These are phyloP conservation scores for Piromyces finnis DNA, from an alignment of 192 early-diverging fungal species.

Conservation along the genomic window DNA sequence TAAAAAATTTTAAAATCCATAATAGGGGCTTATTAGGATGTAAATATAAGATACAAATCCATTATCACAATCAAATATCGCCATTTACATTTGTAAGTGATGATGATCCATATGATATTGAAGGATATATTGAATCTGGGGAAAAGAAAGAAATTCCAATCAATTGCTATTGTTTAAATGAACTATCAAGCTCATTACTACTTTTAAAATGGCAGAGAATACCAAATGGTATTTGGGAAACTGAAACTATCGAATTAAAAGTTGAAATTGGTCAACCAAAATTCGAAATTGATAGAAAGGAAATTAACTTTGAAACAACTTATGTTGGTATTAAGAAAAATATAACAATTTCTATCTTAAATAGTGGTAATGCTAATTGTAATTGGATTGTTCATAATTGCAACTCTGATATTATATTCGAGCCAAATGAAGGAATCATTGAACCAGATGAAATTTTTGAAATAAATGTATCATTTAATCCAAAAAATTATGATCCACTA, in stretches of 20 bases:
- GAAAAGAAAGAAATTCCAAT: constrained; percentile 12
- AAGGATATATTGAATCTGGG: constrained; percentile 24
- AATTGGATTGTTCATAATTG: constrained; percentile 19
- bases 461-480: constrained; percentile 23
- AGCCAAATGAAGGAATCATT: constrained; percentile 6
- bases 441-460: constrained; percentile 16
- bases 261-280: constrained; percentile 31
- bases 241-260: constrained; percentile 14
- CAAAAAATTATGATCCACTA: constrained; percentile 21
- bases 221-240: constrained; percentile 21
- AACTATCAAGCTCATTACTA: constrained; percentile 8
- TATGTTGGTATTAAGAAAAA: constrained; percentile 39
- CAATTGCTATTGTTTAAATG: constrained; percentile 21
- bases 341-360: constrained; percentile 17
- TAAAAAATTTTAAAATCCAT: constrained; percentile 12
- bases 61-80: not conserved
- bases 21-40: constrained; percentile 32
- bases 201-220: constrained; percentile 22
- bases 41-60: not conserved
- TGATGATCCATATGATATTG: constrained; percentile 33
- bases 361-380: constrained; percentile 41
- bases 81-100: constrained; percentile 7
- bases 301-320: constrained; percentile 40
- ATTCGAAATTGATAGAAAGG: constrained; percentile 25
- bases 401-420: not conserved